Evolutionary conservation across 2,329 filamentous ascomycete species (phyloP).

Genomic region (Didymella glomerata): DNA sequence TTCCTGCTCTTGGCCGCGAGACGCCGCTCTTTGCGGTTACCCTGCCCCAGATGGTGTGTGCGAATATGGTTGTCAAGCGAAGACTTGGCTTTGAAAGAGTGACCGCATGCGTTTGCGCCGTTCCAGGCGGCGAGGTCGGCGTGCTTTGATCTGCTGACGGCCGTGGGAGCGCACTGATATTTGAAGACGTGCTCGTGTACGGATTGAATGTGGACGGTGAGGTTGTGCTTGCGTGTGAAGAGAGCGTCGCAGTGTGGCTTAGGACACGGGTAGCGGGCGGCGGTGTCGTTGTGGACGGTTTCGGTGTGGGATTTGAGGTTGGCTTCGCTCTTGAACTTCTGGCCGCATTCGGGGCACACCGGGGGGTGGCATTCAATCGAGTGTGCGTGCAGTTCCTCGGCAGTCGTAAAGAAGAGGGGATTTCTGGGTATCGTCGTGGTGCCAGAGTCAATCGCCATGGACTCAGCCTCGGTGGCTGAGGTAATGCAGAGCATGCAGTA

Average conservation of each 20-base stretch:
- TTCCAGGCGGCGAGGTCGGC: slow-evolving; percentile 68
- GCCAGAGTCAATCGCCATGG: slow-evolving; percentile 39
- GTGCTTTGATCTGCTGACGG: slow-evolving; percentile 61
- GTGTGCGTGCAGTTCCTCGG: slow-evolving; percentile 75
- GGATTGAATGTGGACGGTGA: slow-evolving; percentile 79
- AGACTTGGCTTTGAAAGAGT: slow-evolving; percentile 77
- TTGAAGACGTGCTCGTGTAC: slow-evolving; percentile 77
- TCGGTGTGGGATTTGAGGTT: slow-evolving; percentile 75
- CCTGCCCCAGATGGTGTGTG: slow-evolving; percentile 77
- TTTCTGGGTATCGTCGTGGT: slow-evolving; percentile 27
- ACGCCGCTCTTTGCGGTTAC: slow-evolving; percentile 49
- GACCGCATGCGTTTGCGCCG: slow-evolving; percentile 73
- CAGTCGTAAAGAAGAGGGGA: slow-evolving; percentile 69
- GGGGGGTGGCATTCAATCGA: slow-evolving; percentile 75
- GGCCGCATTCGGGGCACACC: slow-evolving; percentile 77
- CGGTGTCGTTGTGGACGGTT: slow-evolving; percentile 66
- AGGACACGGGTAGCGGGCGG: slow-evolving; percentile 69
- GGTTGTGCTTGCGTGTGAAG: slow-evolving; percentile 85
- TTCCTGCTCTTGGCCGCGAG: slow-evolving; percentile 50
- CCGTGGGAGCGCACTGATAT: slow-evolving; percentile 84
- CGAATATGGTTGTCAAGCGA: slow-evolving; percentile 85
- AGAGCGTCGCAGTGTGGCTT: slow-evolving; percentile 73
- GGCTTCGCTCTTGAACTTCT: slow-evolving; percentile 65
- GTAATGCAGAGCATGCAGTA: slow-evolving; percentile 76
- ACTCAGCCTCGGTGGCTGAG: slow-evolving; percentile 44